phyloP scores from a whole-genome alignment of 2,329 filamentous ascomycete species.

The Aureobasidium vineae region DNA sequence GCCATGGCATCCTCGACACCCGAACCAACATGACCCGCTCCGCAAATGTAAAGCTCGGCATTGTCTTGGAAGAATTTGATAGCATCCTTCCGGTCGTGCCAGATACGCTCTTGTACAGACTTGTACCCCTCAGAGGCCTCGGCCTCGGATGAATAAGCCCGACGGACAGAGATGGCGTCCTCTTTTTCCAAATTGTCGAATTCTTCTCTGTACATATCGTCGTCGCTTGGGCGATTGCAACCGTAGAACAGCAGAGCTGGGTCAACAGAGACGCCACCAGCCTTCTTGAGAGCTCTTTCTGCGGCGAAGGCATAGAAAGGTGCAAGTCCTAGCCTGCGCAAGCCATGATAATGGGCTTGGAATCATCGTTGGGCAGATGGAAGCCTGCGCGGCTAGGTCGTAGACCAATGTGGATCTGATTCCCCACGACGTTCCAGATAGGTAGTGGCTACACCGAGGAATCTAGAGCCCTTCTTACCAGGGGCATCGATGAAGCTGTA shows the following conservation, averaged over 20 bases:
- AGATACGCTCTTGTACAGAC: conserved; percentile 43
- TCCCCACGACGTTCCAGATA: background rate
- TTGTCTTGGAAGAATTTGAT: conserved; percentile 45
- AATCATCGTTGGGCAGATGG: conserved; percentile 44
- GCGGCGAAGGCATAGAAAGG: conserved; percentile 48
- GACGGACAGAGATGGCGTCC: conserved; percentile 37
- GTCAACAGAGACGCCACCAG: conserved; percentile 42
- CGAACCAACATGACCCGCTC: background rate
- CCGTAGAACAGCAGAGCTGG: conserved; percentile 46
- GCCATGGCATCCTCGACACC: conserved; percentile 38
- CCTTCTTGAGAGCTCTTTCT: conserved; percentile 42
- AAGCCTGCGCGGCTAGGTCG: conserved; percentile 35
- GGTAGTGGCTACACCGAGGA: background rate
- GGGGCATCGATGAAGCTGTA: background rate
- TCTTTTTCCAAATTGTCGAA: conserved; percentile 33
- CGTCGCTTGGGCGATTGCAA: conserved; percentile 40
- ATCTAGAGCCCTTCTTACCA: background rate
- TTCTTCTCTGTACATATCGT: conserved; percentile 42
- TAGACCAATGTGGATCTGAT: background rate
- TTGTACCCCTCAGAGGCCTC: conserved; percentile 32
- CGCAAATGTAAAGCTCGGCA: background rate
- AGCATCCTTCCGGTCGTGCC: conserved; percentile 36
- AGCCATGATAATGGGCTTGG: conserved; percentile 54
- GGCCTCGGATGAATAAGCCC: conserved; percentile 31
- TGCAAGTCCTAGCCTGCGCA: conserved; percentile 52